Conservation (phyloP, 768 basidiomycete genomes). For the Lactarius psammicola region DNA sequence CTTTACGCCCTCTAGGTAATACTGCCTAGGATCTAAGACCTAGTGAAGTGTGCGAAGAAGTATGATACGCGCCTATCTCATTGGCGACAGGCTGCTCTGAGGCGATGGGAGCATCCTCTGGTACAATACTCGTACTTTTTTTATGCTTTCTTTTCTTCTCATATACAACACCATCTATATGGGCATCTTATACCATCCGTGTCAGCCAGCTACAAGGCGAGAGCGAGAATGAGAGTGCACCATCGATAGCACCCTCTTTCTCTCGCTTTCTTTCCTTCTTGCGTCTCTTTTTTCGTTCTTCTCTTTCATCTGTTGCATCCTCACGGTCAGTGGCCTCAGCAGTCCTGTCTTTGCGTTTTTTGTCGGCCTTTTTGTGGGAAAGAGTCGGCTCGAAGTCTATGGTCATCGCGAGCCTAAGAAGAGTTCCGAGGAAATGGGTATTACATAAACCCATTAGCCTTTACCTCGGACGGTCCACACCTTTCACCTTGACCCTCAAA, state of each 20-base stretch:
- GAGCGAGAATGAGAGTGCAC: background rate
- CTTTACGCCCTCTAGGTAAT: background rate
- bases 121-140: background rate
- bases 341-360: slow-evolving; percentile 4
- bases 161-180: background rate
- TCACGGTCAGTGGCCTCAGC: background rate
- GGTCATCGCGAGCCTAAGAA: slow-evolving; percentile 1
- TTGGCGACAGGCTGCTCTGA: no score
- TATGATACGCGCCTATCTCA: slow-evolving; percentile 3
- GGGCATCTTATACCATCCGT: background rate
- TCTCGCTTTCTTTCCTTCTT: slow-evolving; percentile 4
- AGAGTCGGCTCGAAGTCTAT: background rate
- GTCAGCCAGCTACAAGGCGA: slow-evolving; percentile 1
- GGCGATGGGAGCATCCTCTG: no score
- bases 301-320: background rate
- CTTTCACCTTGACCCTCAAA: background rate
- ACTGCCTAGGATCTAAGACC: slow-evolving; percentile 1
- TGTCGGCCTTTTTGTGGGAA: slow-evolving; percentile 6
- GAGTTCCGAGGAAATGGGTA: background rate
- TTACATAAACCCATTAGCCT: background rate
- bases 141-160: slow-evolving; percentile 9
- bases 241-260: slow-evolving; percentile 4
- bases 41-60: background rate
- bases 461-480: background rate
- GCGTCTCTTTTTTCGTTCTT: slow-evolving; percentile 2